Evolutionary conservation across 345 rosid genomes (phyloP).

Genomic region (Alliaria petiolata): DNA sequence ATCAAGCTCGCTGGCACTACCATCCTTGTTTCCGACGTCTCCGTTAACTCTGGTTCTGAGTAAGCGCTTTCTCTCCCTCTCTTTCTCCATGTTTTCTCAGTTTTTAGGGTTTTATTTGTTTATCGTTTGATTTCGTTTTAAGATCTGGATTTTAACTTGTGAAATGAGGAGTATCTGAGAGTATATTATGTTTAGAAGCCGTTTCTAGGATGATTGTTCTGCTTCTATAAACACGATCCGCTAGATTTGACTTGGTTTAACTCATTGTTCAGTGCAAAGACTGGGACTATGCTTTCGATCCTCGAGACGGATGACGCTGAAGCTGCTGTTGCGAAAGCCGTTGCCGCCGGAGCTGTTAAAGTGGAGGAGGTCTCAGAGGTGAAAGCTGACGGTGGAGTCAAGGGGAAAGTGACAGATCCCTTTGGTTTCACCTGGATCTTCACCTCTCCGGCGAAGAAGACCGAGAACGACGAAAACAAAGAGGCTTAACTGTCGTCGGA

Average conservation of each 20-base stretch:
- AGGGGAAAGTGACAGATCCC: constrained; percentile 74
- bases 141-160: constrained; percentile 7
- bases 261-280: constrained; percentile 37
- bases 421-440: constrained; percentile 74
- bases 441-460: constrained; percentile 41
- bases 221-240: not conserved
- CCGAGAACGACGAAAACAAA: constrained; percentile 5
- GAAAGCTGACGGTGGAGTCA: constrained; percentile 45
- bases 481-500: constrained; percentile 42
- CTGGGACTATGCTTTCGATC: constrained; percentile 25
- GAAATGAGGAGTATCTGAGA: not conserved
- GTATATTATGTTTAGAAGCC: not conserved
- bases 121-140: not conserved
- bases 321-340: constrained; percentile 61
- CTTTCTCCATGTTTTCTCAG: not conserved
- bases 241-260: not conserved
- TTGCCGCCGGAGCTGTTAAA: constrained; percentile 59
- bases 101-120: not conserved
- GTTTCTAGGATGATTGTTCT: not conserved
- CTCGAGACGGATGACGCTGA: constrained; percentile 72
- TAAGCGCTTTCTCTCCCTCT: constrained; percentile 25
- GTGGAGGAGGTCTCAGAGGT: constrained; percentile 46
- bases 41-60: constrained; percentile 37
- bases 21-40: constrained; percentile 50
- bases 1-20: constrained; percentile 60